Percentiles rank a stretch among this genome's conserved stretches.
phyloP scores from a whole-genome alignment of 352 stramenopile genomes.

The Globisporangium nagaii region DNA sequence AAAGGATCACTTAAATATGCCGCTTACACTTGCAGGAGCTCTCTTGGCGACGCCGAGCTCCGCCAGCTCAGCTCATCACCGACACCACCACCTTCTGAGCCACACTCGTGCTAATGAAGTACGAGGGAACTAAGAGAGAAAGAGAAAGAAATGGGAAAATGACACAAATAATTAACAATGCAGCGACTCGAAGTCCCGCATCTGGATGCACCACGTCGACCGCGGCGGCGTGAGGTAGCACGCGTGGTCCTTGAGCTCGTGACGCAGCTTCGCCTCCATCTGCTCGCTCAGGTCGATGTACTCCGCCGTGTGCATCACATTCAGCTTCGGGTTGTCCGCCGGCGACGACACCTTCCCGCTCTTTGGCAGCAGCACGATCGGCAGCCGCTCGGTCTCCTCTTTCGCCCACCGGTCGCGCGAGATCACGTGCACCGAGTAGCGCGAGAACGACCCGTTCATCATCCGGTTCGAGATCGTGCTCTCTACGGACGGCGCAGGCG shows the following conservation, averaged over 20 bases:
- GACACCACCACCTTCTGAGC: no score
- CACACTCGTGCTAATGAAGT: no score
- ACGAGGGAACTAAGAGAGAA: no score
- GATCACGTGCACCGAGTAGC: conserved; percentile 71
- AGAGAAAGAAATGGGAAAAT: not conserved
- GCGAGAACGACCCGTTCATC: conserved; percentile 76
- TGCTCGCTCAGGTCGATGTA: conserved; percentile 58
- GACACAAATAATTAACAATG: conserved; percentile 27
- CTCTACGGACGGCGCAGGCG: conserved; percentile 49
- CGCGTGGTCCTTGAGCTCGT: conserved; percentile 23
- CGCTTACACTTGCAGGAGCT: not conserved
- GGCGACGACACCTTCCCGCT: conserved; percentile 56
- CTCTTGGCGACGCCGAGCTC: not conserved
- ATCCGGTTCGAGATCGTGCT: conserved; percentile 78
- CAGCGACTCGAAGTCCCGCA: conserved; percentile 64
- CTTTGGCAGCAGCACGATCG: conserved; percentile 69
- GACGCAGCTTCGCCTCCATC: conserved; percentile 38
- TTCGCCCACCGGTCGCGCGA: conserved; percentile 60
- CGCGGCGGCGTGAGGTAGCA: conserved; percentile 68
- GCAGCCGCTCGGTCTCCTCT: conserved; percentile 63
- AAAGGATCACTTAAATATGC: not conserved
- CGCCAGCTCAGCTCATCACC: no score
- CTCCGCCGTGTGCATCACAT: conserved; percentile 61
- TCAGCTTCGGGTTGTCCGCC: conserved; percentile 74
- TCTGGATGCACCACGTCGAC: conserved; percentile 82